Percentiles rank a stretch among this genome's conserved stretches.
Evolutionary conservation across 257 asterid species (phyloP).

Genomic region (Jacaranda mimosifolia): DNA sequence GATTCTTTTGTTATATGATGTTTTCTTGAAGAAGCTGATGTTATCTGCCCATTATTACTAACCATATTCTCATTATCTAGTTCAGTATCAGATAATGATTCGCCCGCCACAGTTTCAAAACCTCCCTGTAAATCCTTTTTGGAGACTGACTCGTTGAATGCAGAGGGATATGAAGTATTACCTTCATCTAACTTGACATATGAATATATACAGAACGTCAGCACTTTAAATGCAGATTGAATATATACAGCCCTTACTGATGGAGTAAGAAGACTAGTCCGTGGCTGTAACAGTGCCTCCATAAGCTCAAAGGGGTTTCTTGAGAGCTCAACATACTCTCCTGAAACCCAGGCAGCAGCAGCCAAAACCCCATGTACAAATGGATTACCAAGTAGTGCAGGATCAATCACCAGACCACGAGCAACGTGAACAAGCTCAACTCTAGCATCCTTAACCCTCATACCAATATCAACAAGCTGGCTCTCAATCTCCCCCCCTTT

Average conservation of each 20-base stretch:
- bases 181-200: constrained; percentile 58
- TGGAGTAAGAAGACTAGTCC: constrained; percentile 78
- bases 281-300: constrained; percentile 93
- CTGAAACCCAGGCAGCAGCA: constrained; percentile 93
- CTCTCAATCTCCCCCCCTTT: constrained; percentile 79
- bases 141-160: constrained; percentile 42
- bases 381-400: constrained; percentile 89
- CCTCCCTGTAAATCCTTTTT: constrained; percentile 41
- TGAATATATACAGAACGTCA: constrained; percentile 65
- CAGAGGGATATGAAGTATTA: constrained; percentile 43
- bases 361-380: constrained; percentile 72
- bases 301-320: constrained; percentile 83
- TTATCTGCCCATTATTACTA: constrained; percentile 41
- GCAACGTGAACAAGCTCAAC: constrained; percentile 79
- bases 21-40: constrained; percentile 43
- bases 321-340: constrained; percentile 87
- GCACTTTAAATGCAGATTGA: constrained; percentile 81
- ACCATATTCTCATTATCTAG: constrained; percentile 52
- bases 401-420: constrained; percentile 90
- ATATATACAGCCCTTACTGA: constrained; percentile 80
- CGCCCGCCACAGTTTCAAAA: constrained; percentile 41
- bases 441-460: constrained; percentile 97
- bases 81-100: constrained; percentile 52
- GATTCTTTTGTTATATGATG: constrained; percentile 57
- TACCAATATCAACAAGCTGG: constrained; percentile 90